A percentile compares a stretch with the other conserved stretches of the same genome.
Conservation (phyloP, 73 alveolate species). For the Paramecium bursaria region DNA sequence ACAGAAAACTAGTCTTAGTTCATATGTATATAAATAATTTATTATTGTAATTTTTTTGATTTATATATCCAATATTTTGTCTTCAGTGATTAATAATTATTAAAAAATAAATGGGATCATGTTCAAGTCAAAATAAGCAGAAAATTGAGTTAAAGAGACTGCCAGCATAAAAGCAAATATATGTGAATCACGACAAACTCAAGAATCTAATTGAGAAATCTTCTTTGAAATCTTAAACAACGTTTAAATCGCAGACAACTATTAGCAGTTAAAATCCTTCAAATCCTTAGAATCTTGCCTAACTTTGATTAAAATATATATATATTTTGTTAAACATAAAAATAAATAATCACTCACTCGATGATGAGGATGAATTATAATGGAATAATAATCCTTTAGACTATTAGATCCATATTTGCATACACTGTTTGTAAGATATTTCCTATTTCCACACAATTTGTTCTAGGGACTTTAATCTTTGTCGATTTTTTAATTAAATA, state of each 20-base stretch:
- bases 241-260: not conserved
- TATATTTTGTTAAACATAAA: not conserved
- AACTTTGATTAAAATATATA: slow-evolving; percentile 3
- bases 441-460: slow-evolving; percentile 12
- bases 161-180: too few relatives aligned
- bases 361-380: slow-evolving; percentile 30
- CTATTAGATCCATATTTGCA: slow-evolving; percentile 13
- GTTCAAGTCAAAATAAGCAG: too few relatives aligned
- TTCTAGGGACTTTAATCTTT: slow-evolving; percentile 16
- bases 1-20: too few relatives aligned
- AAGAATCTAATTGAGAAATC: too few relatives aligned
- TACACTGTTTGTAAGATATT: slow-evolving; percentile 11
- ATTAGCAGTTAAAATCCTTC: not conserved
- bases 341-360: slow-evolving; percentile 19
- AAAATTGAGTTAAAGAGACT: too few relatives aligned
- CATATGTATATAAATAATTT: too few relatives aligned
- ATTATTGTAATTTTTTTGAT: too few relatives aligned
- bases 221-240: too few relatives aligned
- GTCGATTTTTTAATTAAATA: not conserved
- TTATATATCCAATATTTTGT: too few relatives aligned
- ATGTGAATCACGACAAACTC: too few relatives aligned
- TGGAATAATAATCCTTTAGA: not conserved
- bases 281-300: not conserved
- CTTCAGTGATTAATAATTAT: too few relatives aligned
- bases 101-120: too few relatives aligned